These are phyloP conservation scores for Sporothrix euskadiensis DNA, from an alignment of 2,329 filamentous ascomycete genomes.

Conservation along the genomic window DNA sequence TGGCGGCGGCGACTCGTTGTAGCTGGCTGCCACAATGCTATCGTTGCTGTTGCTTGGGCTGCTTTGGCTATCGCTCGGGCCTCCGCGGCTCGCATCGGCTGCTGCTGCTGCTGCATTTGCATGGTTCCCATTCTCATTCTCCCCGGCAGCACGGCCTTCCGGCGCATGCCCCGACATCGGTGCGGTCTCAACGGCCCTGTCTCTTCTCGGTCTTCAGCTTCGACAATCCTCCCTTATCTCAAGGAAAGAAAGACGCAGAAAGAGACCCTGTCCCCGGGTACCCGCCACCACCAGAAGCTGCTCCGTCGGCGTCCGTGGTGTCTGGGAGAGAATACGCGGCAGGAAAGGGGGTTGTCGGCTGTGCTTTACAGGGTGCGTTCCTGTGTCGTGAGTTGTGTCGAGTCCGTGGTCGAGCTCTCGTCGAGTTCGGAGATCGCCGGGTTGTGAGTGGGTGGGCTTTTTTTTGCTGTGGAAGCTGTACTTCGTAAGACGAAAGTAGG, in stretches of 20 bases:
- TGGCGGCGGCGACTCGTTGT: slow-evolving; percentile 5
- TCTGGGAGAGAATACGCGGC: not conserved
- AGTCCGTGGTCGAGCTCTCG: not conserved
- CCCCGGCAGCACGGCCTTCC: slow-evolving; percentile 23
- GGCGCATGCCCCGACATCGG: slow-evolving; percentile 26
- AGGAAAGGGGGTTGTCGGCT: not conserved
- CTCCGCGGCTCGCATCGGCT: not conserved
- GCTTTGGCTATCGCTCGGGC: not conserved
- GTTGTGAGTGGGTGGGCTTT: not conserved
- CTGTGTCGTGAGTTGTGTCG: not conserved
- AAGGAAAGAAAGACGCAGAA: not conserved
- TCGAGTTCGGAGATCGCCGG: not conserved
- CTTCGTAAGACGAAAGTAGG: not conserved
- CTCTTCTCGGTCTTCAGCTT: not conserved
- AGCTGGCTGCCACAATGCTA: not conserved
- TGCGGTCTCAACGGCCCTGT: slow-evolving; percentile 9
- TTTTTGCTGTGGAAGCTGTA: not conserved
- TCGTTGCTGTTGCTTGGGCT: not conserved
- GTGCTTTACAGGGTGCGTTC: not conserved
- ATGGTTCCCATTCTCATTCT: not conserved
- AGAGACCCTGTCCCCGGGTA: not conserved
- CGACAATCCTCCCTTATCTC: not conserved
- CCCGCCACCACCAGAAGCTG: slow-evolving; percentile 12
- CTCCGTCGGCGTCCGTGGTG: slow-evolving; percentile 9
- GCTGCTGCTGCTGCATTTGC: no score